Conservation (phyloP, 1,284 basidiomycete genomes). For the Xerocomus minutiporus region DNA sequence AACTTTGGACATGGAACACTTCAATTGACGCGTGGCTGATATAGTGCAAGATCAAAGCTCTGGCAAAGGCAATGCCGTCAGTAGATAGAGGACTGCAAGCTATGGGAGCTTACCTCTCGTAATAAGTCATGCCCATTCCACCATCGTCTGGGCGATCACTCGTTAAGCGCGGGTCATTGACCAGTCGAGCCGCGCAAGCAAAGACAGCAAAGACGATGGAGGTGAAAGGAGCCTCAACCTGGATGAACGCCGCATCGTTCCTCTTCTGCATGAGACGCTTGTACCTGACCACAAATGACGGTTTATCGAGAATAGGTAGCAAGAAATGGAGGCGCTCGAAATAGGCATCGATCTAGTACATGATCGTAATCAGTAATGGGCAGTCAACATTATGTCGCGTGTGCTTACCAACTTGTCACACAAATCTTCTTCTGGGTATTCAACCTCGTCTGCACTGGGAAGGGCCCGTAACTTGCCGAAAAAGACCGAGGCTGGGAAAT, state of each 20-base stretch:
- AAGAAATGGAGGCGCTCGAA: constrained; percentile 81
- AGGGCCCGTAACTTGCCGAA: constrained; percentile 83
- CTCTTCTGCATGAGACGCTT: constrained; percentile 67
- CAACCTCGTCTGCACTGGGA: constrained; percentile 80
- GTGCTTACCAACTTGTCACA: constrained; percentile 68
- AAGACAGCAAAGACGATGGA: constrained; percentile 79
- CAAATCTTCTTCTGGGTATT: constrained; percentile 77
- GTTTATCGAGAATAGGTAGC: constrained; percentile 80
- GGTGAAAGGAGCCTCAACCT: constrained; percentile 66
- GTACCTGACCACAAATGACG: constrained; percentile 71
- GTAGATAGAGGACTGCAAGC: not conserved
- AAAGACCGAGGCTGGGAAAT: constrained; percentile 84
- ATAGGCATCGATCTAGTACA: constrained; percentile 71
- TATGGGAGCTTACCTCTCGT: constrained; percentile 61
- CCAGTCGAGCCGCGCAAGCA: constrained; percentile 73
- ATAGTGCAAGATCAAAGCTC: constrained; percentile 82
- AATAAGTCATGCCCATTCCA: constrained; percentile 82
- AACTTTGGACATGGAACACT: constrained; percentile 82
- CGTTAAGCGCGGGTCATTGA: constrained; percentile 66
- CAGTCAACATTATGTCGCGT: constrained; percentile 8
- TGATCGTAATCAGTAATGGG: constrained; percentile 22
- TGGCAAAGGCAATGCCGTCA: constrained; percentile 31
- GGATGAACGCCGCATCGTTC: constrained; percentile 47
- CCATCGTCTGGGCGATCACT: constrained; percentile 63
- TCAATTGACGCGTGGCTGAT: constrained; percentile 80